Evolutionary conservation across 371 early-diverging fungal species (phyloP).

Genomic region (Phascolomyces articulosus): DNA sequence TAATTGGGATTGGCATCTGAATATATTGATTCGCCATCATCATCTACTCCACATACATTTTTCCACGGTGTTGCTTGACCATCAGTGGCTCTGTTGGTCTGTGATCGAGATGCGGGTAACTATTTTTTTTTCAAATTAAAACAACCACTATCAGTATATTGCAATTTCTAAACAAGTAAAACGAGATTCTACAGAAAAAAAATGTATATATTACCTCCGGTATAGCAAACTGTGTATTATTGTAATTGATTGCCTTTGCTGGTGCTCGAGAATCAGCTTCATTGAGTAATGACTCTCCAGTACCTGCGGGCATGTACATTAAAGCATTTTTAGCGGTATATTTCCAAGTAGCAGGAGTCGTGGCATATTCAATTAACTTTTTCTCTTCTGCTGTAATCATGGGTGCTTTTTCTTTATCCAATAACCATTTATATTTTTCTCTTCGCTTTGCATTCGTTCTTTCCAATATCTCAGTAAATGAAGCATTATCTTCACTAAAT

Average conservation of each 20-base stretch:
- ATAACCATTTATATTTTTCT: constrained; percentile 73
- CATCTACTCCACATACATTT: neutral
- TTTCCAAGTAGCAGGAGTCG: constrained; percentile 51
- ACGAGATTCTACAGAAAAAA: too few relatives aligned
- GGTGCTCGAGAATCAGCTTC: constrained; percentile 44
- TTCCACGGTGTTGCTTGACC: constrained; percentile 1
- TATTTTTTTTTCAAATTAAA: neutral
- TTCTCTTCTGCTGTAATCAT: constrained; percentile 1
- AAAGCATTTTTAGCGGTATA: constrained; percentile 65
- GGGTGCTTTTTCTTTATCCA: constrained; percentile 55
- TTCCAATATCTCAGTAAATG: constrained; percentile 71
- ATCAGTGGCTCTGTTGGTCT: neutral
- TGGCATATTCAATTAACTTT: constrained; percentile 22
- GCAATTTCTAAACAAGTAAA: too few relatives aligned
- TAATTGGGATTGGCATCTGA: neutral
- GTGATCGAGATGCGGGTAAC: neutral
- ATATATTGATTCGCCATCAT: constrained; percentile 6
- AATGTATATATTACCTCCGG: constrained; percentile 4
- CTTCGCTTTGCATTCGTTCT: constrained; percentile 60
- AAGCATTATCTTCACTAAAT: constrained; percentile 86
- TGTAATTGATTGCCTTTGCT: constrained; percentile 58
- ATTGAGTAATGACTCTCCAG: constrained; percentile 35
- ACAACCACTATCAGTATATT: too few relatives aligned
- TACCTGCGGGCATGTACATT: constrained; percentile 68
- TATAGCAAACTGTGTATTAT: constrained; percentile 51